Conservation (phyloP, 805 yeast genomes). For the Nakazawaea ernobii region DNA sequence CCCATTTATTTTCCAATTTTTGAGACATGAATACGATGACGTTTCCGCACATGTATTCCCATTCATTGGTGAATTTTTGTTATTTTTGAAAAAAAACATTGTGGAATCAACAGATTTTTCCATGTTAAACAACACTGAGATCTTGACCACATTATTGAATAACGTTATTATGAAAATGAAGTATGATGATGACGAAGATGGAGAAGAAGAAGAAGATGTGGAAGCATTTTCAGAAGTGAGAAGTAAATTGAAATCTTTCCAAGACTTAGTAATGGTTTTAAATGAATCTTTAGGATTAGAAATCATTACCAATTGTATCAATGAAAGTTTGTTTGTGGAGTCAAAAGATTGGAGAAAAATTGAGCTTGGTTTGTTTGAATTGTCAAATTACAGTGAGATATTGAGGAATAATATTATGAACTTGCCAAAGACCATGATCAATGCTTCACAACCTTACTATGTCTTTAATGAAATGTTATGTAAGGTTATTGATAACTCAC, state of each 20-base stretch:
- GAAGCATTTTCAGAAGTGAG: slow-evolving; percentile 81
- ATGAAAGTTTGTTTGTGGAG: slow-evolving; percentile 28
- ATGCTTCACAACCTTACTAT: slow-evolving; percentile 57
- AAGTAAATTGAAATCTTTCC: slow-evolving; percentile 65
- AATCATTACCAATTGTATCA: slow-evolving; percentile 40
- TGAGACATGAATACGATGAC: slow-evolving; percentile 84
- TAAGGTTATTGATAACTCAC: slow-evolving; percentile 31
- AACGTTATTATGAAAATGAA: slow-evolving; percentile 74
- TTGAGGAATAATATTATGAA: slow-evolving; percentile 73
- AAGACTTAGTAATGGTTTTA: slow-evolving; percentile 66
- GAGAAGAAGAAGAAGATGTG: slow-evolving; percentile 64
- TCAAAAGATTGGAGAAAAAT: slow-evolving; percentile 68
- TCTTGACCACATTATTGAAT: slow-evolving; percentile 58
- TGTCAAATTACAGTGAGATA: slow-evolving; percentile 73
- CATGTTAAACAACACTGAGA: slow-evolving; percentile 30
- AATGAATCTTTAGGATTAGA: slow-evolving; percentile 30
- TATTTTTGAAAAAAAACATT: slow-evolving; percentile 56
- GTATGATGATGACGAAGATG: slow-evolving; percentile 57
- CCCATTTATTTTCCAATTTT: slow-evolving; percentile 66
- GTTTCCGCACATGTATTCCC: slow-evolving; percentile 79
- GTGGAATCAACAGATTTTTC: slow-evolving; percentile 27
- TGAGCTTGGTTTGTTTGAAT: slow-evolving; percentile 83
- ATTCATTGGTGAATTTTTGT: slow-evolving; percentile 67
- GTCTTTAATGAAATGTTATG: slow-evolving; percentile 59
- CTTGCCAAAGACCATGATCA: slow-evolving; percentile 59